Evolutionary conservation across 2,329 filamentous ascomycete genomes (phyloP).

Genomic region (Leptographium lundbergii): DNA sequence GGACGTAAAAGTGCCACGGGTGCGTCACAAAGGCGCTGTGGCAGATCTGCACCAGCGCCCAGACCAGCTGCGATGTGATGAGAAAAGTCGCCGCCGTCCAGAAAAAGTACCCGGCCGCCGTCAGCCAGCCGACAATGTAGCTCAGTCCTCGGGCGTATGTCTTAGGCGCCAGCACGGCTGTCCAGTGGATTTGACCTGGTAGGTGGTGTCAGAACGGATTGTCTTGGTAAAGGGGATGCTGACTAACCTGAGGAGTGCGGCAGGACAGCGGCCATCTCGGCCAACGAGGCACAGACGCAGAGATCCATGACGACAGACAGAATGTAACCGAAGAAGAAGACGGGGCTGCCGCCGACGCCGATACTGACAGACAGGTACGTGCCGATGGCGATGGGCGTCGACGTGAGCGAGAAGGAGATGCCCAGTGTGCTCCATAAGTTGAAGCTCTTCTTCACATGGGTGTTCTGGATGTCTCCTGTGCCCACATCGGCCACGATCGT

Average conservation of each 20-base stretch:
- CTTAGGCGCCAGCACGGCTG: not conserved
- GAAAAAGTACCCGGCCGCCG: not conserved
- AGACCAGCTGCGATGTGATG: conserved; percentile 1
- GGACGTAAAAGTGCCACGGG: not conserved
- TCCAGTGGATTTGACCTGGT: not conserved
- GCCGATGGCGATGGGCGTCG: conserved; percentile 2
- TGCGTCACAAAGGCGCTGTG: not conserved
- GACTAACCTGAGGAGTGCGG: conserved; percentile 2
- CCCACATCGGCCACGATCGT: not conserved
- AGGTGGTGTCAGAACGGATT: not conserved
- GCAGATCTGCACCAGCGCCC: conserved; percentile 2
- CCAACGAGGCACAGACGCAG: conserved; percentile 1
- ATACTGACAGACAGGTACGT: conserved; percentile 1
- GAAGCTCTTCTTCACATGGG: not conserved
- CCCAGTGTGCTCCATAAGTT: not conserved
- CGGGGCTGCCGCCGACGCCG: conserved; percentile 4
- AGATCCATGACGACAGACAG: not conserved
- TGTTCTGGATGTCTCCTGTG: not conserved
- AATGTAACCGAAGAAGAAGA: conserved; percentile 5
- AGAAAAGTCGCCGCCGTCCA: not conserved
- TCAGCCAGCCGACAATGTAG: conserved; percentile 1
- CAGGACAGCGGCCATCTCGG: conserved; percentile 3
- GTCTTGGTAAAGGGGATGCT: no score
- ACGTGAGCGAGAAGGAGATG: not conserved
- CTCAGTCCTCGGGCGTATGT: not conserved